These are phyloP conservation scores for Dothistroma pini DNA, from an alignment of 2,329 filamentous ascomycete genomes.

Conservation along the genomic window DNA sequence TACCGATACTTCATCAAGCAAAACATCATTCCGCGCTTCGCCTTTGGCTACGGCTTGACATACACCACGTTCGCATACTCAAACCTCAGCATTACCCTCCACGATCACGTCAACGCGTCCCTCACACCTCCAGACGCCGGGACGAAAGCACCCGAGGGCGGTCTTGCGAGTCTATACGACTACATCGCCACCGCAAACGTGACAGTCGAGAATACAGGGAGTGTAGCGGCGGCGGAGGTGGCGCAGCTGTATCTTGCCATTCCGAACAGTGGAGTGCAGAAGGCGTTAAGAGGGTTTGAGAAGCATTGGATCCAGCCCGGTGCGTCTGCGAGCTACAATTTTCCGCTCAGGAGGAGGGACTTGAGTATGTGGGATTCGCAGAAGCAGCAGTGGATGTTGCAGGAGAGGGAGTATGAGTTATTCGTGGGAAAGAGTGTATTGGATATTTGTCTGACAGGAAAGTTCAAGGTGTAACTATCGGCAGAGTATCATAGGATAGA, in stretches of 20 bases:
- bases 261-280: conserved; percentile 27
- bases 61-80: conserved; percentile 45
- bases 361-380: conserved; percentile 22
- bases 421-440: conserved; percentile 24
- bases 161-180: conserved; percentile 56
- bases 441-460: conserved; percentile 11
- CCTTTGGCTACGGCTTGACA: conserved; percentile 45
- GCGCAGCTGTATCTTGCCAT: conserved; percentile 50
- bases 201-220: conserved; percentile 61
- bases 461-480: neutral
- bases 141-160: conserved; percentile 14
- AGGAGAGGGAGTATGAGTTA: conserved; percentile 26
- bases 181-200: conserved; percentile 55
- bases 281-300: conserved; percentile 38
- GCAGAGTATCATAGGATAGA: too few species aligned
- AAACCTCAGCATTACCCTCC: conserved; percentile 11
- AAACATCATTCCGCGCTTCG: conserved; percentile 41
- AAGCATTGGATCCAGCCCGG: conserved; percentile 33
- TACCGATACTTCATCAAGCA: conserved; percentile 43
- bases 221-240: conserved; percentile 49
- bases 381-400: conserved; percentile 21
- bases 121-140: conserved; percentile 17
- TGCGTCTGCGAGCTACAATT: conserved; percentile 14
- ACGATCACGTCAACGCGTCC: neutral
- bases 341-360: conserved; percentile 22